Percentiles rank a stretch among this genome's conserved stretches.
Conservation (phyloP, 2,329 filamentous ascomycete species). For the Cryphonectria parasitica region DNA sequence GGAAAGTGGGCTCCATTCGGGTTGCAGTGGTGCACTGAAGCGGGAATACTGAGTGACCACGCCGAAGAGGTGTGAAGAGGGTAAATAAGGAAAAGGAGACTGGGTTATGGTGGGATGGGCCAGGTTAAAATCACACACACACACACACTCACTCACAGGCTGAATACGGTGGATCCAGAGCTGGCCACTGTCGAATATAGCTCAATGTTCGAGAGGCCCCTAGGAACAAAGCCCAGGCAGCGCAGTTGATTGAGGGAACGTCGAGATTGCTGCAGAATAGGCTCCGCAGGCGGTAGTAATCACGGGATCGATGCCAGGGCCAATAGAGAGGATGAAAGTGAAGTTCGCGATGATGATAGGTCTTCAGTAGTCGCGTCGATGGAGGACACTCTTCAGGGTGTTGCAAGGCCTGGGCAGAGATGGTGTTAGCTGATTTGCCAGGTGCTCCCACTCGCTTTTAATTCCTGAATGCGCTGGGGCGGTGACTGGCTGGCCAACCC, state of each 20-base stretch:
- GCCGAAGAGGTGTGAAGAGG: conserved; percentile 18
- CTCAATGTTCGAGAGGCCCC: conserved; percentile 22
- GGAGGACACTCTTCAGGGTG: conserved; percentile 38
- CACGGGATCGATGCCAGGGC: conserved; percentile 54
- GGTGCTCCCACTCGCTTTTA: conserved; percentile 32
- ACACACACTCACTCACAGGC: not conserved
- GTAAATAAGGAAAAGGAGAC: conserved; percentile 11
- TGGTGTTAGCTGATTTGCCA: conserved; percentile 58
- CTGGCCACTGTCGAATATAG: conserved; percentile 14
- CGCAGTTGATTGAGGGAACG: conserved; percentile 39
- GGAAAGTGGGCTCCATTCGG: conserved; percentile 7
- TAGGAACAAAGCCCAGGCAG: not conserved
- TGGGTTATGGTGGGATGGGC: conserved; percentile 1
- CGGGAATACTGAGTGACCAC: conserved; percentile 4
- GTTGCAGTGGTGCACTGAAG: conserved; percentile 12
- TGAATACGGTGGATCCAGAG: conserved; percentile 20
- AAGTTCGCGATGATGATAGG: conserved; percentile 57
- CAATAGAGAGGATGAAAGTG: conserved; percentile 51
- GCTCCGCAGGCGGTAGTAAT: conserved; percentile 51
- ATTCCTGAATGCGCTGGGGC: conserved; percentile 33
- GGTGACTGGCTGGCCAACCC: conserved; percentile 37
- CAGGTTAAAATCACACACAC: conserved; percentile 1
- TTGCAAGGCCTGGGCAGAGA: conserved; percentile 42
- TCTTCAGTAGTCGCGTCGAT: conserved; percentile 42
- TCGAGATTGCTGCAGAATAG: conserved; percentile 39